A percentile compares a stretch with the other conserved stretches of the same genome.
Conservation (phyloP, 1,284 basidiomycete genomes). For the Fomes fomentarius region DNA sequence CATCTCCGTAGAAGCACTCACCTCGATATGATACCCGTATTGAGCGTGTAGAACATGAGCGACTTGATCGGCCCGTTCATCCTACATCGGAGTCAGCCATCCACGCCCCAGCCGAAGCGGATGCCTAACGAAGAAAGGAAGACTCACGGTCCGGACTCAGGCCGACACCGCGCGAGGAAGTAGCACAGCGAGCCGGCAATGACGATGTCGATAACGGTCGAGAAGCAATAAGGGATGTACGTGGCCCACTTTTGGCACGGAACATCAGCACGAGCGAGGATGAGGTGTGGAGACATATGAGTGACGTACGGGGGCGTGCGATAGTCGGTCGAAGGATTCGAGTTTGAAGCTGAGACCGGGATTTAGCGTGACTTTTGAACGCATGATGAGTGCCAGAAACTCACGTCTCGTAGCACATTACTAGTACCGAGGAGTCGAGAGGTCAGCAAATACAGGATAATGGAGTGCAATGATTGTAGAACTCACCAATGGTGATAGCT, state of each 20-base stretch:
- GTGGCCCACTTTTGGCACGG: constrained; percentile 23
- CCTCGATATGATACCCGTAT: constrained; percentile 29
- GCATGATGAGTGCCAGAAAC: neutral
- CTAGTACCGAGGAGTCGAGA: no score
- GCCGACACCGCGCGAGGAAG: constrained; percentile 24
- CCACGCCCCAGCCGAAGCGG: no score
- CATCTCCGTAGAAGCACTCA: neutral
- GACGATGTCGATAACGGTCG: constrained; percentile 23
- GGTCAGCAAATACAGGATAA: neutral
- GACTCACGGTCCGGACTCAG: constrained; percentile 21
- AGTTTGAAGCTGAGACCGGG: constrained; percentile 12
- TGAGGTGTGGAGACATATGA: neutral
- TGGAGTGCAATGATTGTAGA: neutral
- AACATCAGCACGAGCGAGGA: neutral
- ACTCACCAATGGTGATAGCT: constrained; percentile 15
- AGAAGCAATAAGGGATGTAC: constrained; percentile 23
- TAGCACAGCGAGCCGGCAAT: constrained; percentile 28
- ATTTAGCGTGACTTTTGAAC: no score
- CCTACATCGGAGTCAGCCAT: no score
- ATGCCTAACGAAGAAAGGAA: no score
- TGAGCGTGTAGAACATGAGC: constrained; percentile 28
- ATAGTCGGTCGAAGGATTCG: constrained; percentile 11
- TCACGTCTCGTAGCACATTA: constrained; percentile 25
- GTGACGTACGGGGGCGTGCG: constrained; percentile 10
- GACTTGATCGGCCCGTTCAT: constrained; percentile 23